Conservation (phyloP, 2,329 filamentous ascomycete genomes). For the Aspergillus terreus region DNA sequence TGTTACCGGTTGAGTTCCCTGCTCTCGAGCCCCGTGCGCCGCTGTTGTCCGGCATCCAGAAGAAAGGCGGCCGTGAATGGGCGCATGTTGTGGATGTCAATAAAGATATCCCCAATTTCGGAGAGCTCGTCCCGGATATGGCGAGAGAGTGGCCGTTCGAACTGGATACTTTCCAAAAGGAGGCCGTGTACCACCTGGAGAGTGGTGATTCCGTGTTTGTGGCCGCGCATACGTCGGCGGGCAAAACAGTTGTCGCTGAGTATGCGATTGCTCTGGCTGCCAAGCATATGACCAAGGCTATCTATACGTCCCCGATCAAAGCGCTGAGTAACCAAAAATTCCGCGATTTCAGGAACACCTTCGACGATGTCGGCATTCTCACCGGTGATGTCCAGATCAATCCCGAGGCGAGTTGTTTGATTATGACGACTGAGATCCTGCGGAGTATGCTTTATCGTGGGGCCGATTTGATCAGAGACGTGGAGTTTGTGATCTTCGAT, state of each 20-base stretch:
- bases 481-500: slow-evolving; percentile 98
- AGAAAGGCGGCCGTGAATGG: slow-evolving; percentile 81
- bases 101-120: slow-evolving; percentile 88
- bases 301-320: slow-evolving; percentile 98
- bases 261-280: slow-evolving; percentile 94
- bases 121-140: slow-evolving; percentile 92
- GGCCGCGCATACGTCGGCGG: slow-evolving; percentile 93
- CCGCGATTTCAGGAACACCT: slow-evolving; percentile 82
- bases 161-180: slow-evolving; percentile 96
- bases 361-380: slow-evolving; percentile 94
- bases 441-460: slow-evolving; percentile 97
- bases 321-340: slow-evolving; percentile 98
- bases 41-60: slow-evolving; percentile 66
- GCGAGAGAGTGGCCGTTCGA: slow-evolving; percentile 95
- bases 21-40: slow-evolving; percentile 80
- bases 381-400: slow-evolving; percentile 98
- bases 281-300: slow-evolving; percentile 99
- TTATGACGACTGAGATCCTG: slow-evolving; percentile 98
- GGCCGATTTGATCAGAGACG: slow-evolving; percentile 91
- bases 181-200: slow-evolving; percentile 95
- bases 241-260: slow-evolving; percentile 96
- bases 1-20: slow-evolving; percentile 89
- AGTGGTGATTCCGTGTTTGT: slow-evolving; percentile 97
- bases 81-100: slow-evolving; percentile 98
- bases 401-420: slow-evolving; percentile 93